A percentile compares a stretch with the other conserved stretches of the same genome.
phyloP scores from a whole-genome alignment of 805 yeast genomes.

The Yamadazyma scolyti region DNA sequence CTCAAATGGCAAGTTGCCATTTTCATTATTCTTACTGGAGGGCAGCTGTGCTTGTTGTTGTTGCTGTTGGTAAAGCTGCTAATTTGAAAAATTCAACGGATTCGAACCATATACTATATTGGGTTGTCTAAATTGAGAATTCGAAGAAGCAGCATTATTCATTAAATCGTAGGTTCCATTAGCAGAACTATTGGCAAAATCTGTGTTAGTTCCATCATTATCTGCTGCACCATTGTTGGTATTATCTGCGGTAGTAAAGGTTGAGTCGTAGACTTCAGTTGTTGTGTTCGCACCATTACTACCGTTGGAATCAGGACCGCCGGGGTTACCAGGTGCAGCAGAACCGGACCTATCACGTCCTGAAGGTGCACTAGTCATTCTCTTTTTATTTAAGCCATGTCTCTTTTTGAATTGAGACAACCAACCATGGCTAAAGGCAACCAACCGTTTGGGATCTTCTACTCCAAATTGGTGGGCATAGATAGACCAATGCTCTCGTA shows the following conservation, averaged over 20 bases:
- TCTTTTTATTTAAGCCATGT: constrained; percentile 43
- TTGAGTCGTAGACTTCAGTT: constrained; percentile 15
- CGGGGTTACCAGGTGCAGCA: neutral
- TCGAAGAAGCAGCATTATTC: constrained; percentile 12
- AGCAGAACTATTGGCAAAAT: constrained; percentile 6
- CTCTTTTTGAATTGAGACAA: constrained; percentile 56
- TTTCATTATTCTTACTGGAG: constrained; percentile 2
- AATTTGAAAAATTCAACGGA: no score
- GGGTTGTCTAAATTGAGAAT: constrained; percentile 5
- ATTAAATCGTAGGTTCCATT: constrained; percentile 17
- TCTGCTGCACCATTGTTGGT: no score
- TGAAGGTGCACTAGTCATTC: constrained; percentile 16
- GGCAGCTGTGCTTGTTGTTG: constrained; percentile 7
- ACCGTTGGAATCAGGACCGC: neutral
- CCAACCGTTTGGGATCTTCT: constrained; percentile 54
- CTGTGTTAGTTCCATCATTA: constrained; percentile 4
- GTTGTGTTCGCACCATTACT: constrained; percentile 3
- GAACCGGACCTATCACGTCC: constrained; percentile 2
- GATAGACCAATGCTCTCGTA: constrained; percentile 54
- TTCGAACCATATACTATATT: no score
- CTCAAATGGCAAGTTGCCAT: constrained; percentile 7
- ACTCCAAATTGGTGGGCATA: constrained; percentile 56
- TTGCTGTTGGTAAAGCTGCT: constrained; percentile 12
- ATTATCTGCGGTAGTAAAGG: no score
- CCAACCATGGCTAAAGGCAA: constrained; percentile 62